Conservation (phyloP, 176 grass and related monocot genomes). For the Luzula sylvatica region DNA sequence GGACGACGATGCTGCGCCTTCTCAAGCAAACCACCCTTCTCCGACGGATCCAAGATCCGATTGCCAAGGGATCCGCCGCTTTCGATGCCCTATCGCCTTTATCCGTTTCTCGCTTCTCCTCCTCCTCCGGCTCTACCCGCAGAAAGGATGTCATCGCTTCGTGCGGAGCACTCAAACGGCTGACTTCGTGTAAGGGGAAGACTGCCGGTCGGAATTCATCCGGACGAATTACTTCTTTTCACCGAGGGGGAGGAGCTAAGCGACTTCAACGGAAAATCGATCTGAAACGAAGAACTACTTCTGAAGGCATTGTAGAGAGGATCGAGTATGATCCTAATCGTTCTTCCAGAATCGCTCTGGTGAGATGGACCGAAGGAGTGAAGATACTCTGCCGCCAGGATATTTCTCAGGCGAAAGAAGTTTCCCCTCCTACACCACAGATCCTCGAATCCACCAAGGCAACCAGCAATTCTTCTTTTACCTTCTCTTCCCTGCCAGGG, state of each 20-base stretch:
- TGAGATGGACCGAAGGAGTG: slow-evolving; percentile 13
- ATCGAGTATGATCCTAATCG: slow-evolving; percentile 27
- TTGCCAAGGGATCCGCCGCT: no score
- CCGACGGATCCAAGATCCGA: no score
- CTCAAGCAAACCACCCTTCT: no score
- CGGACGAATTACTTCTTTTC: slow-evolving; percentile 16
- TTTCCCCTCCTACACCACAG: background rate
- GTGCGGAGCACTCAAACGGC: slow-evolving; percentile 3
- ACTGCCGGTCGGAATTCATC: slow-evolving; percentile 18
- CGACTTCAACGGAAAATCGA: slow-evolving; percentile 22
- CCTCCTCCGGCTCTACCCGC: no score
- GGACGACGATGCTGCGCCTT: no score
- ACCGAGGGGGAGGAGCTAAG: slow-evolving; percentile 26
- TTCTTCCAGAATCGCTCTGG: slow-evolving; percentile 23
- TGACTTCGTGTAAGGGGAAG: slow-evolving; percentile 14
- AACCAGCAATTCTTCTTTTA: background rate
- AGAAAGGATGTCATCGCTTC: background rate
- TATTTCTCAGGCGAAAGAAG: background rate
- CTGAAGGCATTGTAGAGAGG: slow-evolving; percentile 19
- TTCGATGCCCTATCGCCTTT: no score
- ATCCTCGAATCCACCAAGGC: slow-evolving; percentile 15
- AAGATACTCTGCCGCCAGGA: background rate
- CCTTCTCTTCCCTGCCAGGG: background rate
- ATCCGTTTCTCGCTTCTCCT: no score
- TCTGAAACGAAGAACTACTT: slow-evolving; percentile 20